Conservation (phyloP, 495 filamentous ascomycete species). For the Schizothecium vesticola region DNA sequence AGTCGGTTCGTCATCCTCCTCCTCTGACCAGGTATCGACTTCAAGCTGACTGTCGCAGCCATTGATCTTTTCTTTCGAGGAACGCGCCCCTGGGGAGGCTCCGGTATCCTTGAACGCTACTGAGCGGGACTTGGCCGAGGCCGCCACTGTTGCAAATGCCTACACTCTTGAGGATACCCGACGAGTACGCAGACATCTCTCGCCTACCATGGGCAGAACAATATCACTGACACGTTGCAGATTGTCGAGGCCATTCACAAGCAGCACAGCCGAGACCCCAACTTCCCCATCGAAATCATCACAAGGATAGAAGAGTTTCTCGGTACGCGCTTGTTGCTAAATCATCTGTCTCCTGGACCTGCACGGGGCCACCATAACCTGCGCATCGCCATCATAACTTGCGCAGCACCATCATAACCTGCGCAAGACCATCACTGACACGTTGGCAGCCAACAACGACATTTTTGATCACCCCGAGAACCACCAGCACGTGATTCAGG, state of each 20-base stretch:
- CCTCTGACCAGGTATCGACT: not conserved
- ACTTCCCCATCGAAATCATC: slow-evolving; percentile 33
- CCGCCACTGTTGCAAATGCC: slow-evolving; percentile 24
- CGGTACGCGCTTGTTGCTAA: slow-evolving; percentile 7
- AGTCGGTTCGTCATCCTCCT: slow-evolving; percentile 4
- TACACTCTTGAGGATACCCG: slow-evolving; percentile 31
- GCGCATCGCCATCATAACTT: not conserved
- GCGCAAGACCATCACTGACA: not conserved
- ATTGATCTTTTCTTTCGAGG: slow-evolving; percentile 11
- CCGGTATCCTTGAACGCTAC: slow-evolving; percentile 23
- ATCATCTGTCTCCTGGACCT: not conserved
- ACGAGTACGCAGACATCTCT: slow-evolving; percentile 6
- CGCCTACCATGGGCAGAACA: not conserved
- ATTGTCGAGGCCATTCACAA: slow-evolving; percentile 20
- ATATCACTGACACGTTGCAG: slow-evolving; percentile 6
- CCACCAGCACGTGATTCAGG: slow-evolving; percentile 31
- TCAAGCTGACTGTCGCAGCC: slow-evolving; percentile 1
- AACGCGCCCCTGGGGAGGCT: not conserved
- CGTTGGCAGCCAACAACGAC: slow-evolving; percentile 28
- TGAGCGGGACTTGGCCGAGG: slow-evolving; percentile 31
- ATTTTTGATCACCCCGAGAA: slow-evolving; percentile 35
- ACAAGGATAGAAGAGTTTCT: slow-evolving; percentile 27
- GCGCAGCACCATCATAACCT: not conserved
- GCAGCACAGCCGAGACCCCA: slow-evolving; percentile 31
- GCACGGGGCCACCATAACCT: not conserved